Conservation (phyloP, 441 rosid genomes). For the Aleurites moluccanus region DNA sequence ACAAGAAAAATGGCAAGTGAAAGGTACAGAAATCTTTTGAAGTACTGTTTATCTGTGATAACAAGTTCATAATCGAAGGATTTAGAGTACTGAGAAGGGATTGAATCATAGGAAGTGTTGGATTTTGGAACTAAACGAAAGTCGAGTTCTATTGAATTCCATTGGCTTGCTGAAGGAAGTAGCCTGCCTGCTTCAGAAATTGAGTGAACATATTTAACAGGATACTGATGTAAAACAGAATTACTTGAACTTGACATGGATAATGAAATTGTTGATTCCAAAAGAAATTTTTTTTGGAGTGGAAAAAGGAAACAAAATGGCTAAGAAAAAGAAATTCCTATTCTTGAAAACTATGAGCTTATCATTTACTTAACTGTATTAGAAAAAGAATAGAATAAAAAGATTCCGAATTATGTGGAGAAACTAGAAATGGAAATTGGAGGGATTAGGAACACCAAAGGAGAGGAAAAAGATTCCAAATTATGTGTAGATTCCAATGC, state of each 20-base stretch:
- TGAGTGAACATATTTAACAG: constrained; percentile 38
- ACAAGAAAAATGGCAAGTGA: constrained; percentile 26
- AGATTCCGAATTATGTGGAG: not conserved
- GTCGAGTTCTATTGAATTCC: constrained; percentile 49
- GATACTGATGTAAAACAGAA: constrained; percentile 11
- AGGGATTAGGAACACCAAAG: constrained; percentile 3
- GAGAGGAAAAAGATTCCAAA: too few relatives aligned
- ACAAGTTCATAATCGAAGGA: constrained; percentile 48
- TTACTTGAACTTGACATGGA: constrained; percentile 30
- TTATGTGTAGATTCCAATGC: too few relatives aligned
- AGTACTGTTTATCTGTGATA: constrained; percentile 36
- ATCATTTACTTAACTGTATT: not conserved
- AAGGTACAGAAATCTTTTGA: constrained; percentile 44
- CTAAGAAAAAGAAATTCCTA: not conserved
- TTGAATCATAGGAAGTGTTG: constrained; percentile 34
- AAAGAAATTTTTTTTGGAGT: too few relatives aligned
- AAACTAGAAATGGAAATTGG: not conserved
- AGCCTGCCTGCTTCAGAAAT: constrained; percentile 41
- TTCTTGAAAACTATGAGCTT: not conserved
- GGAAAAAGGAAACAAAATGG: not conserved
- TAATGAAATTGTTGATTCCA: constrained; percentile 12
- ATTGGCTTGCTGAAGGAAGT: too few relatives aligned
- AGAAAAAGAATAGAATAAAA: not conserved
- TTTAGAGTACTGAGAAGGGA: constrained; percentile 51
- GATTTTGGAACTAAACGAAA: constrained; percentile 32